A percentile compares a stretch with the other conserved stretches of the same genome.
phyloP scores from a whole-genome alignment of 306 rosid genomes.

The Ceratonia siliqua region DNA sequence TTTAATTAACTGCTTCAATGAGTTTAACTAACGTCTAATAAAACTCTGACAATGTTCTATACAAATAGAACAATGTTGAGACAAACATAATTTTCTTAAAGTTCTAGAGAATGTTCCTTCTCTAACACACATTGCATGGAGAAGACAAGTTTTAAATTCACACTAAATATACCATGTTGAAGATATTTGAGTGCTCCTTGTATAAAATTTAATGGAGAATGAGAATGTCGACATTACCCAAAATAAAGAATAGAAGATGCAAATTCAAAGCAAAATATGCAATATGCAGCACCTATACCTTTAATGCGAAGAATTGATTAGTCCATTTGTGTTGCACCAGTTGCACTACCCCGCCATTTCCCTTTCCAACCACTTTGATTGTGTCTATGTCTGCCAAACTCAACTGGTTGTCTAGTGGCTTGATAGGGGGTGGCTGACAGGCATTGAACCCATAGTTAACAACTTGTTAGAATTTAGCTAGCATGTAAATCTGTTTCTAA shows the following conservation, averaged over 20 bases:
- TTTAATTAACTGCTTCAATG: neutral
- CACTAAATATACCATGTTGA: neutral
- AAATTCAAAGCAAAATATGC: neutral
- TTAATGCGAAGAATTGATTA: conserved; percentile 91
- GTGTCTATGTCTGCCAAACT: conserved; percentile 69
- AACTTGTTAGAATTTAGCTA: conserved; percentile 19
- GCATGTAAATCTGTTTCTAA: neutral
- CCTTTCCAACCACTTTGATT: conserved; percentile 92
- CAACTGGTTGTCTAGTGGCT: conserved; percentile 74
- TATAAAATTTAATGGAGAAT: conserved; percentile 4
- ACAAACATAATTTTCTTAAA: conserved; percentile 11
- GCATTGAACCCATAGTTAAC: conserved; percentile 35
- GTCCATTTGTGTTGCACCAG: conserved; percentile 99
- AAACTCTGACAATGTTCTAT: neutral
- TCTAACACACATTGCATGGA: neutral
- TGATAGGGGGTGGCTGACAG: conserved; percentile 82
- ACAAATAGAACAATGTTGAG: neutral
- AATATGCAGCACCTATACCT: conserved; percentile 54
- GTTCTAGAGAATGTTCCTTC: neutral
- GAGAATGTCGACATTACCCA: too few relatives aligned
- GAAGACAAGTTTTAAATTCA: neutral
- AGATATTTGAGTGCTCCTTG: conserved; percentile 12
- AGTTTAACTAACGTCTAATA: neutral
- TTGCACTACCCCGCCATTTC: conserved; percentile 94
- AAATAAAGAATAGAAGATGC: conserved; percentile 4